phyloP scores from a whole-genome alignment of 371 early-diverging fungal species.

The Saksenaea vasiformis region DNA sequence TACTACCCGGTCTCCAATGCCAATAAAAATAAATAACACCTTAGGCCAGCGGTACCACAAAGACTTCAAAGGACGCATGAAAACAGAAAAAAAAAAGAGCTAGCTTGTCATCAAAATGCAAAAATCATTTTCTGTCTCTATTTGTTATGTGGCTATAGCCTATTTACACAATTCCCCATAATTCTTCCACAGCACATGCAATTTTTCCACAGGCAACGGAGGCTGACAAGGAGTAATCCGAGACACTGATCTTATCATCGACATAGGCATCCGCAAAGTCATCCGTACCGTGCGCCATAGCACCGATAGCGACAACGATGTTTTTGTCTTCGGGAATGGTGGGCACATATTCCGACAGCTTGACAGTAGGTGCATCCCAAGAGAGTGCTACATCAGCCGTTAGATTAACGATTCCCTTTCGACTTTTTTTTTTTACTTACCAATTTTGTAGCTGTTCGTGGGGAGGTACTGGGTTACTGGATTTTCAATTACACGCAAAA shows the following conservation, averaged over 20 bases:
- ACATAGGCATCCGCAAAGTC: constrained; percentile 93
- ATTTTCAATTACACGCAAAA: constrained; percentile 96
- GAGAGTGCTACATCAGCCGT: constrained; percentile 70
- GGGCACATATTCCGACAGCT: constrained; percentile 76
- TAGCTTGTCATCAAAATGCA: too few relatives aligned
- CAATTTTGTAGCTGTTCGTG: constrained; percentile 84
- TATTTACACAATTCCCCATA: constrained; percentile 82
- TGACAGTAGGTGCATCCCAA: constrained; percentile 90
- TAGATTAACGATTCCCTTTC: constrained; percentile 6
- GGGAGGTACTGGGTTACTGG: constrained; percentile 94
- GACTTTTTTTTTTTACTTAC: constrained; percentile 43
- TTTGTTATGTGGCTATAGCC: background rate
- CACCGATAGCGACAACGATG: constrained; percentile 92
- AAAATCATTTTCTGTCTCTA: too few relatives aligned
- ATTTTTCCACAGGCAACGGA: constrained; percentile 94
- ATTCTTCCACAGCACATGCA: constrained; percentile 82
- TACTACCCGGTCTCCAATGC: too few relatives aligned
- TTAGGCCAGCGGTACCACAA: too few relatives aligned
- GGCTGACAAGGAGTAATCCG: constrained; percentile 94
- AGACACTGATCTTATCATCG: constrained; percentile 95
- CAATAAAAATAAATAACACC: too few relatives aligned
- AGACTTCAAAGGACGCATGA: too few relatives aligned
- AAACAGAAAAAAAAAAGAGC: too few relatives aligned
- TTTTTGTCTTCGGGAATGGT: constrained; percentile 79
- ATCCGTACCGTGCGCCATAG: constrained; percentile 96